phyloP scores from a whole-genome alignment of 106 monocot genomes.

The Acanthochlamys bracteata region DNA sequence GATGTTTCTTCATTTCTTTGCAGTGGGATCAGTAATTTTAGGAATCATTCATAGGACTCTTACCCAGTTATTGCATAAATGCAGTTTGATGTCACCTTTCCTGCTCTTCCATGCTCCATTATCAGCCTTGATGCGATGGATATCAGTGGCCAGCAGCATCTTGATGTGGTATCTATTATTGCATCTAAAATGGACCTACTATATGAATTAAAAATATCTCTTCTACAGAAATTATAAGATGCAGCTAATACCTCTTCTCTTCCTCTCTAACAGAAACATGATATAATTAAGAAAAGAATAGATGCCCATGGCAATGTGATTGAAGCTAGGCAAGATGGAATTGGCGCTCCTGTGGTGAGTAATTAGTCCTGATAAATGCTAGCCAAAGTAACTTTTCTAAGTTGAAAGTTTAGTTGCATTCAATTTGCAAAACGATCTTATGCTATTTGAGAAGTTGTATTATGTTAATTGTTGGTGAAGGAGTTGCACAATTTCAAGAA shows the following conservation, averaged over 20 bases:
- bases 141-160: conserved; percentile 89
- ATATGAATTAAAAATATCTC: neutral
- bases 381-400: neutral
- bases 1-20: no score
- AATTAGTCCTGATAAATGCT: neutral
- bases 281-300: conserved; percentile 81
- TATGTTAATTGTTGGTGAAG: neutral
- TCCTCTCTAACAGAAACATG: conserved; percentile 59
- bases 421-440: neutral
- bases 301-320: conserved; percentile 79
- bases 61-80: conserved; percentile 11
- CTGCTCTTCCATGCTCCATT: conserved; percentile 79
- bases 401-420: neutral
- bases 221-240: neutral
- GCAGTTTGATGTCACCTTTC: conserved; percentile 98
- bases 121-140: conserved; percentile 94
- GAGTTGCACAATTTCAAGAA: no score
- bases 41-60: no score
- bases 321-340: conserved; percentile 80
- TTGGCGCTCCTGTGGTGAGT: conserved; percentile 72
- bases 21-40: no score
- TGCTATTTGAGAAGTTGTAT: neutral
- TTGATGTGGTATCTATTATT: conserved; percentile 82
- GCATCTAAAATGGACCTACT: neutral
- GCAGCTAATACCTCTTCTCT: neutral